These are phyloP conservation scores for Ambrosia artemisiifolia DNA, from an alignment of 129 eudicot species.

Conservation along the genomic window DNA sequence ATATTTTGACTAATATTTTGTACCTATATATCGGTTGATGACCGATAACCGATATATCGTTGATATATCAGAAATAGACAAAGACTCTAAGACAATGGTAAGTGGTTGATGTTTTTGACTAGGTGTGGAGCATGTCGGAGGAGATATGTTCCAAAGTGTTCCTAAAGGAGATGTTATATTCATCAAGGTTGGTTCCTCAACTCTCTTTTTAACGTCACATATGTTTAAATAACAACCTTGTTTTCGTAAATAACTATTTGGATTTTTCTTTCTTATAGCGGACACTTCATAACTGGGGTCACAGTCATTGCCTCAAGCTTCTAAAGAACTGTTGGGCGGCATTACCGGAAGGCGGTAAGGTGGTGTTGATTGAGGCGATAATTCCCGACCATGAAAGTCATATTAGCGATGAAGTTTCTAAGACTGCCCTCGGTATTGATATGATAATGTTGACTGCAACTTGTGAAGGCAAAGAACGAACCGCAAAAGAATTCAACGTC, in stretches of 20 bases:
- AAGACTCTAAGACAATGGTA: neutral
- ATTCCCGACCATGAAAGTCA: no score
- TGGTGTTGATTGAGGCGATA: no score
- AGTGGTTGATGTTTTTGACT: neutral
- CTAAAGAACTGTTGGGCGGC: slow-evolving; percentile 31
- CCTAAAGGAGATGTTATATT: slow-evolving; percentile 32
- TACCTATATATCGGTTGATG: no score
- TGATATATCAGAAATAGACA: no score
- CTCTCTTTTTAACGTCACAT: neutral
- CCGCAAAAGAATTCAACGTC: no score
- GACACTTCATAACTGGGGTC: slow-evolving; percentile 41
- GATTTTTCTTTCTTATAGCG: slow-evolving; percentile 1
- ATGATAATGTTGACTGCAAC: no score
- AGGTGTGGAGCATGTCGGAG: neutral
- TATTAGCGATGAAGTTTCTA: no score
- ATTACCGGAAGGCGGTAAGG: slow-evolving; percentile 28
- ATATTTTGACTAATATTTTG: no score
- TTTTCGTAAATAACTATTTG: neutral
- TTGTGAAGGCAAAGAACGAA: no score
- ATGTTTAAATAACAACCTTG: neutral
- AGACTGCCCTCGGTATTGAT: no score
- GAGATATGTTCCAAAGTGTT: slow-evolving; percentile 7
- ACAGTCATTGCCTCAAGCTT: slow-evolving; percentile 27
- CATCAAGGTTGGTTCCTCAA: slow-evolving; percentile 26
- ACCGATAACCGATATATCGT: no score